Percentiles rank a stretch among this genome's conserved stretches.
These are phyloP conservation scores for Plasmodium adleri DNA, from an alignment of 169 alveolate genomes.

Conservation along the genomic window DNA sequence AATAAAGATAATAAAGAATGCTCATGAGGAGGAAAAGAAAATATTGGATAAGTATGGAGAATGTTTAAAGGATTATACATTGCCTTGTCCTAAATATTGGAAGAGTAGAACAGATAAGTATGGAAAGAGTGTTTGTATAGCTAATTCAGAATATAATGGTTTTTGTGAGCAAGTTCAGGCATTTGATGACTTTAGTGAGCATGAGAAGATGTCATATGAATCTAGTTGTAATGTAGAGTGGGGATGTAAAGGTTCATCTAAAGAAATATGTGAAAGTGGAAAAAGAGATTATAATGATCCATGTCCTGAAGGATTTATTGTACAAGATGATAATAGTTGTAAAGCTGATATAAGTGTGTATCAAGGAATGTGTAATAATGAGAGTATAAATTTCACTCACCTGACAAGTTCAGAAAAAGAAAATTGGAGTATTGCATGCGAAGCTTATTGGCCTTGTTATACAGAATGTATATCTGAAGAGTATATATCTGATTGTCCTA, in stretches of 20 bases:
- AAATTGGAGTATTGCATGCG: slow-evolving; percentile 74
- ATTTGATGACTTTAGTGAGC: slow-evolving; percentile 51
- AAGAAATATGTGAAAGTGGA: slow-evolving; percentile 19
- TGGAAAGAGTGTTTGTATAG: slow-evolving; percentile 55
- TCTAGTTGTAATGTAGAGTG: slow-evolving; percentile 75
- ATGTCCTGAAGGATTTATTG: slow-evolving; percentile 70
- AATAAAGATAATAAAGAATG: slow-evolving; percentile 45
- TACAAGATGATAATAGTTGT: slow-evolving; percentile 64
- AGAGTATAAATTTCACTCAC: slow-evolving; percentile 48
- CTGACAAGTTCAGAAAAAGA: slow-evolving; percentile 58
- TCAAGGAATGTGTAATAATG: slow-evolving; percentile 51
- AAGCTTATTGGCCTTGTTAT: slow-evolving; percentile 77
- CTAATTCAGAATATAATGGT: slow-evolving; percentile 50
- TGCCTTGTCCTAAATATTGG: slow-evolving; percentile 77
- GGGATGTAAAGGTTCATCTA: slow-evolving; percentile 33
- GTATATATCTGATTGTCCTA: slow-evolving; percentile 52
- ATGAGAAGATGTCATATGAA: slow-evolving; percentile 60
- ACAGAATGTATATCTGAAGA: slow-evolving; percentile 19
- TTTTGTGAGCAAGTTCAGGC: slow-evolving; percentile 65
- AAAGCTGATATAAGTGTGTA: slow-evolving; percentile 59
- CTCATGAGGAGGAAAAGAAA: slow-evolving; percentile 72
- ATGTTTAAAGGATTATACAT: slow-evolving; percentile 75
- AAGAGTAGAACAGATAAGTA: slow-evolving; percentile 16
- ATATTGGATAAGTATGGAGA: slow-evolving; percentile 21
- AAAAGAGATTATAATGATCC: slow-evolving; percentile 65